phyloP scores from a whole-genome alignment of 208 protist species.

The Acanthamoeba royreba region DNA sequence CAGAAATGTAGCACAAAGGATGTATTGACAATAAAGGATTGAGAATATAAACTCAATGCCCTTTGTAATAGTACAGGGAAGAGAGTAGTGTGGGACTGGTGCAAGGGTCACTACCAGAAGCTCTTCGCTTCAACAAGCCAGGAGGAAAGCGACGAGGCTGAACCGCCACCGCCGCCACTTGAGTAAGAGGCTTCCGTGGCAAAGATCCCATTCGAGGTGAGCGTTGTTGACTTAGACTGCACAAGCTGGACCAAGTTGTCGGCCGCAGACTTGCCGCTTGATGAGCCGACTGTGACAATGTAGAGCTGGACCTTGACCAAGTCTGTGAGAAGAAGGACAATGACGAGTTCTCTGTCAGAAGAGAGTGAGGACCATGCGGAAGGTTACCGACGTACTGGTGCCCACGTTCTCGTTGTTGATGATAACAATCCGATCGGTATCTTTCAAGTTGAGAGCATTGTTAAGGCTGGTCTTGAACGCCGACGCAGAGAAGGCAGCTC shows the following conservation, averaged over 20 bases:
- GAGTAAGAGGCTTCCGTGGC: neutral
- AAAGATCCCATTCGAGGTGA: neutral
- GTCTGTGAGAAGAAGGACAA: neutral
- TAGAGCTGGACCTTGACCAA: neutral
- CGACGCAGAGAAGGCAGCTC: neutral
- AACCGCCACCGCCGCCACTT: neutral
- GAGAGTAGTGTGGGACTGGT: no score
- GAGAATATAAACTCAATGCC: no score
- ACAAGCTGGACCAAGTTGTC: neutral
- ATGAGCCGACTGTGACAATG: neutral
- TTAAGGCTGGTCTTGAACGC: neutral
- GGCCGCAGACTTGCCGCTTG: neutral
- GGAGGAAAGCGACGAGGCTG: no score
- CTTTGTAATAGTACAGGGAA: no score
- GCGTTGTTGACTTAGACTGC: neutral
- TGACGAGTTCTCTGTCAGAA: neutral
- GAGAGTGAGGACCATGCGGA: neutral
- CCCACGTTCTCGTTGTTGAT: neutral
- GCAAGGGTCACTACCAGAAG: no score
- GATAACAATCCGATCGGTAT: neutral
- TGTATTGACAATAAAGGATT: no score
- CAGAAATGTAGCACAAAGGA: no score
- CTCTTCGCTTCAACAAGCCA: no score
- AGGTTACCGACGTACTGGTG: neutral
- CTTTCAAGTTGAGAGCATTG: neutral